Percentiles rank a stretch among this genome's conserved stretches.
Evolutionary conservation across 2,329 filamentous ascomycete species (phyloP).

Genomic region (Neofusicoccum ribis): DNA sequence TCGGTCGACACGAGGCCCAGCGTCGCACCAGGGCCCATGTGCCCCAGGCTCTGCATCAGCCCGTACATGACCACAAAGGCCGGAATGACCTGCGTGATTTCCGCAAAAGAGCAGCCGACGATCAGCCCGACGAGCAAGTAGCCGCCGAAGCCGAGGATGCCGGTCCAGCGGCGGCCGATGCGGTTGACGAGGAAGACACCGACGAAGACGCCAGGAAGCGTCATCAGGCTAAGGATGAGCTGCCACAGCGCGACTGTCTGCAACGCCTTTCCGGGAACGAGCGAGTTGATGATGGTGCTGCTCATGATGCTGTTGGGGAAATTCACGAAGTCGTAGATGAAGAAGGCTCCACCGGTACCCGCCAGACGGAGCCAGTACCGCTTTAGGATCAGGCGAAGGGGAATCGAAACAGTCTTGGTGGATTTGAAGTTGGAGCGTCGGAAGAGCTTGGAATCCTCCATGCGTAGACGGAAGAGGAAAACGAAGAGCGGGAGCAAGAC

Average conservation of each 20-base stretch:
- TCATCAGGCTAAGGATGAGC: constrained; percentile 47
- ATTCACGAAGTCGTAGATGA: constrained; percentile 49
- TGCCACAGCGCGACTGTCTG: constrained; percentile 51
- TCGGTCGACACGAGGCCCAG: constrained; percentile 54
- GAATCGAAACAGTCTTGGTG: constrained; percentile 52
- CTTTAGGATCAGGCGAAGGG: constrained; percentile 46
- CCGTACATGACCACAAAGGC: constrained; percentile 56
- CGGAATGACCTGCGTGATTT: constrained; percentile 51
- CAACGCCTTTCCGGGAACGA: constrained; percentile 42
- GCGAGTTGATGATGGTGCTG: constrained; percentile 45
- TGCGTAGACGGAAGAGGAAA: constrained; percentile 53
- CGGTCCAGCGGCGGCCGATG: constrained; percentile 45
- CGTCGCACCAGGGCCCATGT: constrained; percentile 54
- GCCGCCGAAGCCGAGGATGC: constrained; percentile 52
- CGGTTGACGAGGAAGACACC: constrained; percentile 44
- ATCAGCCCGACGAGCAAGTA: constrained; percentile 55
- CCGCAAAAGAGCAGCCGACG: constrained; percentile 51
- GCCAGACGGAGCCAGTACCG: constrained; percentile 53
- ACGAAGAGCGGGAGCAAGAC: constrained; percentile 50
- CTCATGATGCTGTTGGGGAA: constrained; percentile 53
- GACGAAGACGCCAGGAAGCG: constrained; percentile 52
- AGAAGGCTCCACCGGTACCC: constrained; percentile 52
- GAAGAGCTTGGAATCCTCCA: constrained; percentile 51
- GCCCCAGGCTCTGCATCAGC: constrained; percentile 52
- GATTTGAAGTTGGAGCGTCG: constrained; percentile 24